phyloP scores from a whole-genome alignment of 306 rosid species.

The Vachellia collinsii region DNA sequence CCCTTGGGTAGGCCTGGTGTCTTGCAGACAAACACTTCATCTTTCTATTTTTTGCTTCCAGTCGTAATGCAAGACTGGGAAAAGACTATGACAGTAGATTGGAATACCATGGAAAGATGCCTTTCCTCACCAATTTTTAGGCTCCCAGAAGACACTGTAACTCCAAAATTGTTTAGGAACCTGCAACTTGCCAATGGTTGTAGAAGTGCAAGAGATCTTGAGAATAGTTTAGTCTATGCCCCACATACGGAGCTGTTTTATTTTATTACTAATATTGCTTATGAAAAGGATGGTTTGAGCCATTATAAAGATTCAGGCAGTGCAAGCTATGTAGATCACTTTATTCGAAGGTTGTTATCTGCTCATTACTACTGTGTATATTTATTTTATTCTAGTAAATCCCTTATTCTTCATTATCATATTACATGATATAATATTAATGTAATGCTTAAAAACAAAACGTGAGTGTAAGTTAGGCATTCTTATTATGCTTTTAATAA shows the following conservation, averaged over 20 bases:
- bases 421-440: neutral
- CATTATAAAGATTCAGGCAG: slow-evolving; percentile 47
- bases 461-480: slow-evolving; percentile 20
- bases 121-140: slow-evolving; percentile 80
- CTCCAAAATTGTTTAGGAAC: slow-evolving; percentile 26
- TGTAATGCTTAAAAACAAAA: neutral
- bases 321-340: slow-evolving; percentile 57
- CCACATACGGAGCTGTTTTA: slow-evolving; percentile 58
- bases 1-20: slow-evolving; percentile 56
- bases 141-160: slow-evolving; percentile 41
- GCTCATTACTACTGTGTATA: slow-evolving; percentile 26
- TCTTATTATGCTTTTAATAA: slow-evolving; percentile 17
- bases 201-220: slow-evolving; percentile 58
- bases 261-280: slow-evolving; percentile 55
- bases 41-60: slow-evolving; percentile 90
- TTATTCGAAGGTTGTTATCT: slow-evolving; percentile 55
- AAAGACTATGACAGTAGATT: slow-evolving; percentile 60
- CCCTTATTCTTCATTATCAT: slow-evolving; percentile 30
- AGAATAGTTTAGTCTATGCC: slow-evolving; percentile 80
- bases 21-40: slow-evolving; percentile 46
- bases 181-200: slow-evolving; percentile 73
- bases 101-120: slow-evolving; percentile 73
- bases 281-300: slow-evolving; percentile 63
- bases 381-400: slow-evolving; percentile 30
- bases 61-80: slow-evolving; percentile 51